Conservation (phyloP, 768 basidiomycete species). For the Termitomyces sp. region DNA sequence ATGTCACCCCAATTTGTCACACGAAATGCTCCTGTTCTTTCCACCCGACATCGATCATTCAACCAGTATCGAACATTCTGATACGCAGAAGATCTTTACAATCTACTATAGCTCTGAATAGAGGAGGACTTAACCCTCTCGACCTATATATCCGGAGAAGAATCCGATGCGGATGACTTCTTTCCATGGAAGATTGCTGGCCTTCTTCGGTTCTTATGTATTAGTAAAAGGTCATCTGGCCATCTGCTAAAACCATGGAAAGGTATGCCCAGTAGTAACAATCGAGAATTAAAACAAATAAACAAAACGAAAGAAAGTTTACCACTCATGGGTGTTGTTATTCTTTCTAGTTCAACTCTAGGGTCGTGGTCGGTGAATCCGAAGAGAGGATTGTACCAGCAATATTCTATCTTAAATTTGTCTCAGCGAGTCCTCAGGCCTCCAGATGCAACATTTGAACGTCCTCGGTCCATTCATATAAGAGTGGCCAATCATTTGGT, state of each 20-base stretch:
- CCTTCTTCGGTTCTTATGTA: background rate
- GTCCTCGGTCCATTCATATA: background rate
- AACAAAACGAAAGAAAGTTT: background rate
- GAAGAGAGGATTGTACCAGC: background rate
- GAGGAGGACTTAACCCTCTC: background rate
- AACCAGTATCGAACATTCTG: background rate
- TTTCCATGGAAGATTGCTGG: background rate
- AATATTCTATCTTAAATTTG: background rate
- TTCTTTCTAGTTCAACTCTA: background rate
- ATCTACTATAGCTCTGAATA: background rate
- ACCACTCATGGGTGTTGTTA: background rate
- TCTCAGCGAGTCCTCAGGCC: background rate
- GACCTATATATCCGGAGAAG: background rate
- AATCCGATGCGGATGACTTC: background rate
- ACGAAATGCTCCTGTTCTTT: background rate
- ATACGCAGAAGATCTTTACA: background rate
- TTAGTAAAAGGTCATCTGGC: background rate
- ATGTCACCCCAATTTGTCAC: slow-evolving; percentile 7
- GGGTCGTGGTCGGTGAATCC: background rate
- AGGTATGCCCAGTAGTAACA: too few relatives aligned
- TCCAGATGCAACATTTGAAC: background rate
- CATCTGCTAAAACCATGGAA: too few relatives aligned
- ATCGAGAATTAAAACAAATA: too few relatives aligned
- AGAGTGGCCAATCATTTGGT: background rate
- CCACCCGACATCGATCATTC: background rate